Base-by-base conservation (phyloP, 331 rosid species). In the Stylosanthes scabra region DNA sequence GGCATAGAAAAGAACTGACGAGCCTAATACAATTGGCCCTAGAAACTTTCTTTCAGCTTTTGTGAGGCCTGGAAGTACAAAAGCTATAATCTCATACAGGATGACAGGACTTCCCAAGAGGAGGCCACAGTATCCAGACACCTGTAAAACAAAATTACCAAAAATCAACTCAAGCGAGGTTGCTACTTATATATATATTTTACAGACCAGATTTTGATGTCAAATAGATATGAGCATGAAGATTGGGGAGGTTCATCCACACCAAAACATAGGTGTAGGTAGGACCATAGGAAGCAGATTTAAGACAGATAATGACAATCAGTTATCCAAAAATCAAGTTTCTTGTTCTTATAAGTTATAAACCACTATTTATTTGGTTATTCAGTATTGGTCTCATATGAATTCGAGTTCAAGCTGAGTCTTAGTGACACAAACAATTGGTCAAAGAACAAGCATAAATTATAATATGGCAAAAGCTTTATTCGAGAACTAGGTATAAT, bases 71-170 rank as follows among this genome's bases (percentile, higher is more conserved):
- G 99, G 99, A 78, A 94, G 88, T 76, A 94, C 83, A 80, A 91
- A 94, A 55, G 93, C 93, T 81, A 94, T 94, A 59, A 91, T 77
- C 86, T 94, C 99, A 13, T 94, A 94, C 15, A 94, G 87, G 74
- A 94, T 85, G 77, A 94, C 7, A 11, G 99, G 99, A 81, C 97
- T 94, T 81, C 96, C 99, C 58, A 91, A 51, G 58, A 94, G 95
- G 58, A 94, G 84, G 77, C 99, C 99, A 68, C 97, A 94, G 70
- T 91, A 94, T 58, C 99, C 99, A 63, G 99, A 94, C 59, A 94
- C 99, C 99, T 94, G 88, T 79, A 83, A 54, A 41, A 51, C 73
- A 83, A 10, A 58, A 68, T 34, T 51, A n/a, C 49, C 76, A 75
- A 59, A 66, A 45, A 82, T 68, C 51, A 68, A 51, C 34, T 63